Percentiles rank a stretch among this genome's conserved stretches.
Evolutionary conservation across 2,329 filamentous ascomycete genomes (phyloP).

Genomic region (Fusarium sacchari): DNA sequence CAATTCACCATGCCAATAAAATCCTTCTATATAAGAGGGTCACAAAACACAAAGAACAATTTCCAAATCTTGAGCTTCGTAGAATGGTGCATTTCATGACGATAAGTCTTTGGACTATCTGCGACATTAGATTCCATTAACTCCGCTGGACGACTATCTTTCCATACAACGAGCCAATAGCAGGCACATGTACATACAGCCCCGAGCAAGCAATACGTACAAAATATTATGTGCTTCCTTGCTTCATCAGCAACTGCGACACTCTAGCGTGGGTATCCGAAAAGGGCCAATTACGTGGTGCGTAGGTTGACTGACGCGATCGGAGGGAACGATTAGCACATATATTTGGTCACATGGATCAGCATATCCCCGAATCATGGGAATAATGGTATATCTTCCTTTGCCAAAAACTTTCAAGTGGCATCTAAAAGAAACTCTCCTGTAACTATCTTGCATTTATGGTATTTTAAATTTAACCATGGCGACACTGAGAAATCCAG

Average conservation of each 20-base stretch:
- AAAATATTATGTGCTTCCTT: neutral
- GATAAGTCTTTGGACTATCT: neutral
- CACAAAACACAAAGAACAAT: neutral
- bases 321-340: neutral
- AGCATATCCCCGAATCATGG: neutral
- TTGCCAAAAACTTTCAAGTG: neutral
- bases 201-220: neutral
- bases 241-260: neutral
- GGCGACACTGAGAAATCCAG: neutral
- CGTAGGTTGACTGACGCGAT: conserved; percentile 1
- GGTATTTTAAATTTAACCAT: neutral
- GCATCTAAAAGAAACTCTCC: fast-evolving
- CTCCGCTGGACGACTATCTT: neutral
- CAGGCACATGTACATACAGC: fast-evolving
- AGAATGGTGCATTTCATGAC: fast-evolving
- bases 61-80: neutral
- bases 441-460: neutral
- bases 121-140: too few species aligned
- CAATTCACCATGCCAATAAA: neutral
- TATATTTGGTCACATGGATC: neutral
- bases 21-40: neutral
- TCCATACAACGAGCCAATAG: neutral
- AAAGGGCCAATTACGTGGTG: neutral
- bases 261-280: neutral
- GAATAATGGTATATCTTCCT: neutral